These are phyloP conservation scores for Filobasidium uniguttulatum DNA, from an alignment of 1,284 basidiomycete species.

Conservation along the genomic window DNA sequence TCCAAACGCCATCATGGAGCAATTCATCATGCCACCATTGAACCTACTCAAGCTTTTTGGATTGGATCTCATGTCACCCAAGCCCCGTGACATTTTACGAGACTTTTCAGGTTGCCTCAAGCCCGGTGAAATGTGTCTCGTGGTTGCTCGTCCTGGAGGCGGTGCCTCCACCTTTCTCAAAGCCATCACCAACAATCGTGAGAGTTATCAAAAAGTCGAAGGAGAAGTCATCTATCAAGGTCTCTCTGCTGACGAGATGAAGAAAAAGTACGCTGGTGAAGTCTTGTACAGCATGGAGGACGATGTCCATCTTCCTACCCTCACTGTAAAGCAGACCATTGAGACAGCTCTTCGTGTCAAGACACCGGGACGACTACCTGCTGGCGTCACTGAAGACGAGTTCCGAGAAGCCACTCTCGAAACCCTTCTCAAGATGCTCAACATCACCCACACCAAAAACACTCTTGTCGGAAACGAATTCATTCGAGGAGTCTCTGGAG, in stretches of 20 bases:
- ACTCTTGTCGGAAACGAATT: conserved; percentile 45
- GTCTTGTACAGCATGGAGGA: conserved; percentile 64
- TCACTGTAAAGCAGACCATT: conserved; percentile 48
- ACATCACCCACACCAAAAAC: conserved; percentile 47
- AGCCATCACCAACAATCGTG: conserved; percentile 45
- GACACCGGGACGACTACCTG: conserved; percentile 43
- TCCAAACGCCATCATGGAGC: conserved; percentile 38
- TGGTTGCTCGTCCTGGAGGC: conserved; percentile 40
- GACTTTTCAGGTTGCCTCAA: conserved; percentile 62
- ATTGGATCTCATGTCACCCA: conserved; percentile 31
- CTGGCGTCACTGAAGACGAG: conserved; percentile 38
- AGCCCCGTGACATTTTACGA: conserved; percentile 42
- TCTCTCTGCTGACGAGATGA: conserved; percentile 42
- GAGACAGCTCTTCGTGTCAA: conserved; percentile 44
- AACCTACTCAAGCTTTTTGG: conserved; percentile 26
- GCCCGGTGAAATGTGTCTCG: conserved; percentile 47
- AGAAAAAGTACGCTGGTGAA: conserved; percentile 51
- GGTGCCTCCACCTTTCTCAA: conserved; percentile 37
- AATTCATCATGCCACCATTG: conserved; percentile 36
- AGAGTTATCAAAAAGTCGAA: conserved; percentile 39
- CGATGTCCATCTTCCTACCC: conserved; percentile 51
- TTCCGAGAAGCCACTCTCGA: conserved; percentile 44
- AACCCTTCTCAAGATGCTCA: conserved; percentile 46
- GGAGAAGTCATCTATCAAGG: conserved; percentile 47
- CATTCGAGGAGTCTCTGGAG: conserved; percentile 48